Conservation (phyloP, 345 rosid genomes). For the Capsella bursapastoris region DNA sequence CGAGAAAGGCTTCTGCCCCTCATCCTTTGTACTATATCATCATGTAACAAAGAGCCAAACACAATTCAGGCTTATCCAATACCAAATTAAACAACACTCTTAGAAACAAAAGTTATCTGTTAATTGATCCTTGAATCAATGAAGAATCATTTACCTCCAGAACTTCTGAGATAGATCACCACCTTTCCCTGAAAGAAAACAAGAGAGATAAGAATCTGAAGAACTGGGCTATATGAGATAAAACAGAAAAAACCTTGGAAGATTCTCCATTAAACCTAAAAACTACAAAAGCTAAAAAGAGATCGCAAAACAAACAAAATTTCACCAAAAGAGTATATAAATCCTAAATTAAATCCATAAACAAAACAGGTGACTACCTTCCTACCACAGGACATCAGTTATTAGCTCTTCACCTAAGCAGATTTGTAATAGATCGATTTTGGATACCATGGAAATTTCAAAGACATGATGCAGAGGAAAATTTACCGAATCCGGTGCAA, state of each 20-base stretch:
- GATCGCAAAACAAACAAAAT: not conserved
- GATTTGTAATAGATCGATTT: conserved; percentile 27
- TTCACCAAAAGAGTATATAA: not conserved
- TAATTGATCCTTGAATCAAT: not conserved
- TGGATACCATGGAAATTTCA: not conserved
- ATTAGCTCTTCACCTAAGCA: not conserved
- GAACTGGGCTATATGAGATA: no score
- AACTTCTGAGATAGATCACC: conserved; percentile 83
- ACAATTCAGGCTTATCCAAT: conserved; percentile 20
- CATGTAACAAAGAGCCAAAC: conserved; percentile 27
- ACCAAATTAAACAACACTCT: conserved; percentile 1
- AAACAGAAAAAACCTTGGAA: not conserved
- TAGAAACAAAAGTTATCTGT: not conserved
- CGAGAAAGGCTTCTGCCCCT: conserved; percentile 77
- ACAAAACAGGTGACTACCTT: not conserved
- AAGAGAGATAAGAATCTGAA: not conserved
- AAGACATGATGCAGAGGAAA: not conserved
- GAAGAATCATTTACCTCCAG: conserved; percentile 69
- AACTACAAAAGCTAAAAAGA: not conserved
- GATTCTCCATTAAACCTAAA: not conserved
- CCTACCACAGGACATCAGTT: not conserved
- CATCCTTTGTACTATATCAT: conserved; percentile 75
- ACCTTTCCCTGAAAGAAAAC: conserved; percentile 71
- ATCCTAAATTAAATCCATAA: conserved; percentile 5
- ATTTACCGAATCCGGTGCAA: conserved; percentile 71